A percentile compares a stretch with the other conserved stretches of the same genome.
These are phyloP conservation scores for Posidonia oceanica DNA, from an alignment of 116 monocot genomes.

Conservation along the genomic window DNA sequence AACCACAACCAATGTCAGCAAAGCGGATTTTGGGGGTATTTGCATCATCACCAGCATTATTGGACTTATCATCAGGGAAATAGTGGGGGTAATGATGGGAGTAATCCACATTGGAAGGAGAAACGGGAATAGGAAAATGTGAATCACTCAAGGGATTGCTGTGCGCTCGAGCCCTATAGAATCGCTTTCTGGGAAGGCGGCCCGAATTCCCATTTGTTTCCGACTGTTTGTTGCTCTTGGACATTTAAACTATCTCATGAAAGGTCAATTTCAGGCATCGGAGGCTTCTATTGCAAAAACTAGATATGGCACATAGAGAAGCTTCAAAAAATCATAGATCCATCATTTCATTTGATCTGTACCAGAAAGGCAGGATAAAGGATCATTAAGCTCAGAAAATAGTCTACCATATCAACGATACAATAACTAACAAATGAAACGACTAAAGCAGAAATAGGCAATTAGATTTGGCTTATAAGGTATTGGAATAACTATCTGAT, in stretches of 20 bases:
- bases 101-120: constrained; percentile 61
- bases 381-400: too few species aligned
- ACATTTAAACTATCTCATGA: constrained; percentile 3
- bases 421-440: too few species aligned
- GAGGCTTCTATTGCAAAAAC: background rate
- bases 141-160: constrained; percentile 98
- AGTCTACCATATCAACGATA: too few species aligned
- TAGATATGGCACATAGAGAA: too few species aligned
- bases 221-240: background rate
- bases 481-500: too few species aligned
- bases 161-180: constrained; percentile 91
- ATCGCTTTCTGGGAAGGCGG: constrained; percentile 51
- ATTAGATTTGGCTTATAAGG: too few species aligned
- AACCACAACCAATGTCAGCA: constrained; percentile 91
- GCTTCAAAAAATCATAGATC: too few species aligned
- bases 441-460: too few species aligned
- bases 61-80: constrained; percentile 13
- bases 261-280: background rate
- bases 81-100: constrained; percentile 60
- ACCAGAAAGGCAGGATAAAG: too few species aligned
- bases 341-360: too few species aligned
- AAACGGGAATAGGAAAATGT: constrained; percentile 82
- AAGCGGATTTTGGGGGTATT: constrained; percentile 44
- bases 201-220: constrained; percentile 4
- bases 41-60: background rate